Evolutionary conservation across 352 stramenopile species (phyloP), one percentile per base, ranked within the genome.

Genomic region (Phytopythium litorale): DNA sequence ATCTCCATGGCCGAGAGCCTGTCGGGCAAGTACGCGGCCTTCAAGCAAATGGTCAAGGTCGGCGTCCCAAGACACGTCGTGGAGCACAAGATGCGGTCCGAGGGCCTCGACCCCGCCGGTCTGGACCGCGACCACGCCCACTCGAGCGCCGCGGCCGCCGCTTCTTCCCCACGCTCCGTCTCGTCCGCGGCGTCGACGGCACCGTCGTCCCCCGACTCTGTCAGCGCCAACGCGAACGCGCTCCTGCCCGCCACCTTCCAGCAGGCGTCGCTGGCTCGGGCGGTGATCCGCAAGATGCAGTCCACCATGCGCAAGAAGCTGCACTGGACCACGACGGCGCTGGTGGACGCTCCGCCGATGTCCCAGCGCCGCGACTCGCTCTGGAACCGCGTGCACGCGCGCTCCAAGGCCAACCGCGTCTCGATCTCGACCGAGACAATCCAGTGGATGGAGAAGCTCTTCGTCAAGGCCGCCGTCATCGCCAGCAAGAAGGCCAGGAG

Each of bases 301-400:
- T 80, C 68, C n/a, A 71, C 61, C 2, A 84, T 88, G 59, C 79
- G 83, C 32, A 92, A 92, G 68, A 90, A 89, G 53, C 69, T 92
- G 18, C 81, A 92, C 40, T 92, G 83, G 83, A 81, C 75, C 2
- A 84, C 84, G 28, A 88, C 70, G n/a, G 56, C 71, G 30, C 66
- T 78, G 58, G 69, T 69, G 19, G 71, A 64, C 8, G 63, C 78
- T 16, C 56, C 75, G 21, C 32, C 71, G 3, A 53, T 60, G 33
- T 59, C 56, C 50, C 66, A 70, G 23, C 66, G 68, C 8, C 78
- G 65, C 19, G 66, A 85, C 19, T 86, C 78, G 25, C 65, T 91
- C 16, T 91, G 82, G 82, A 78, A 70, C 43, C 61, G 65, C 19
- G 64, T 77, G 28, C 58, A 78, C n/a, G n/a, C 19, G 54, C 54